A percentile compares a stretch with the other conserved stretches of the same genome.
Conservation (phyloP, 257 asterid genomes). For the Rehmannia glutinosa region DNA sequence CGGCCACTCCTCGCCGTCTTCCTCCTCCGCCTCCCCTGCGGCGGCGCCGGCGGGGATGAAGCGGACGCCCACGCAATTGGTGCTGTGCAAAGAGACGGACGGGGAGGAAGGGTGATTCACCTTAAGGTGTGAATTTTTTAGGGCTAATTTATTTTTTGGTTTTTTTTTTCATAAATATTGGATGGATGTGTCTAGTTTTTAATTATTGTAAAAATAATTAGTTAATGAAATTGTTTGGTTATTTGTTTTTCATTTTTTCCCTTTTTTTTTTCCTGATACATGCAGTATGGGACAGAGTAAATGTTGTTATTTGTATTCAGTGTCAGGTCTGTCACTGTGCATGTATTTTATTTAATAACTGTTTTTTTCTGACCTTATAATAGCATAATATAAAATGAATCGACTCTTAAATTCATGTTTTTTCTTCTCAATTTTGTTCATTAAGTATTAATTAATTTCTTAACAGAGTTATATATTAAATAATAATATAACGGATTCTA, state of each 20-base stretch:
- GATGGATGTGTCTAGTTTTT: neutral
- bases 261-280: neutral
- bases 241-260: neutral
- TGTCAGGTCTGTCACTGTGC: neutral
- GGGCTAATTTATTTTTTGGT: neutral
- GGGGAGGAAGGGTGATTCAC: slow-evolving; percentile 14
- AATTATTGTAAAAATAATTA: neutral
- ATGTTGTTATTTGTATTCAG: neutral
- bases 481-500: too few species aligned
- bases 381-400: too few species aligned
- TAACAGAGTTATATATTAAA: too few species aligned
- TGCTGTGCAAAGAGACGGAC: slow-evolving; percentile 22
- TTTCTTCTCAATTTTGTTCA: too few species aligned
- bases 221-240: neutral
- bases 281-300: neutral
- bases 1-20: slow-evolving; percentile 29
- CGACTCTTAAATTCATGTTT: too few species aligned
- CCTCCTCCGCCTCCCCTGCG: slow-evolving; percentile 35
- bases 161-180: neutral
- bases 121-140: slow-evolving; percentile 1
- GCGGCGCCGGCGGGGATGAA: slow-evolving; percentile 23
- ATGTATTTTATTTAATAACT: too few species aligned
- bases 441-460: too few species aligned
- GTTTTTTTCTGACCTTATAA: too few species aligned
- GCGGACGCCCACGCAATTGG: slow-evolving; percentile 41